Conservation (phyloP, 768 basidiomycete species). For the Mycena indigotica region DNA sequence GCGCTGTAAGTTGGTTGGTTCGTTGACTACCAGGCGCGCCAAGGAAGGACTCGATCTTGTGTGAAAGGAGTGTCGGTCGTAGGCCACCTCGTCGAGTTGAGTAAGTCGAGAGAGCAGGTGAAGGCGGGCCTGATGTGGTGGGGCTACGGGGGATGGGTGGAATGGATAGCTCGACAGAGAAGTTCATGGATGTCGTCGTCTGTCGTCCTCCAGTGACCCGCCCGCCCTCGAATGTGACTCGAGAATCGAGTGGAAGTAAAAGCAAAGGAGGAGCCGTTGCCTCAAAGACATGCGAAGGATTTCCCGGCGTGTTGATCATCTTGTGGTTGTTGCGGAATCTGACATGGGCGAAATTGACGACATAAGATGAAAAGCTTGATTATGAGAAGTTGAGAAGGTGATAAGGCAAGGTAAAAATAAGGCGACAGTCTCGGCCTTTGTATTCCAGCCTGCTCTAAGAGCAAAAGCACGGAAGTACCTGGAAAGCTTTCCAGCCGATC, state of each 20-base stretch:
- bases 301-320: not conserved
- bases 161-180: not conserved
- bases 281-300: not conserved
- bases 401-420: no score
- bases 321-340: no score
- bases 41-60: not conserved
- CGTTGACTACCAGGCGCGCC: not conserved
- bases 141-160: not conserved
- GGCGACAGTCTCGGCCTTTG: no score
- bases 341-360: no score
- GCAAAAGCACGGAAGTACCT: no score
- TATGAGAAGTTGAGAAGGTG: no score
- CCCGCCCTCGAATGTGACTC: not conserved
- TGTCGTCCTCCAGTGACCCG: not conserved
- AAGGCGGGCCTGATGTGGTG: not conserved
- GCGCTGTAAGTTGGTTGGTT: not conserved
- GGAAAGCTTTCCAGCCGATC: no score
- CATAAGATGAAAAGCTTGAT: no score
- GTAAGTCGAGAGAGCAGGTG: not conserved
- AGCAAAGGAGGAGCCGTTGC: not conserved
- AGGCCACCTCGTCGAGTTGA: not conserved
- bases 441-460: no score
- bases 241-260: not conserved
- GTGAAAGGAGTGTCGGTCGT: not conserved
- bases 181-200: not conserved